phyloP scores from a whole-genome alignment of 768 basidiomycete species.

The Podaxis sp. region DNA sequence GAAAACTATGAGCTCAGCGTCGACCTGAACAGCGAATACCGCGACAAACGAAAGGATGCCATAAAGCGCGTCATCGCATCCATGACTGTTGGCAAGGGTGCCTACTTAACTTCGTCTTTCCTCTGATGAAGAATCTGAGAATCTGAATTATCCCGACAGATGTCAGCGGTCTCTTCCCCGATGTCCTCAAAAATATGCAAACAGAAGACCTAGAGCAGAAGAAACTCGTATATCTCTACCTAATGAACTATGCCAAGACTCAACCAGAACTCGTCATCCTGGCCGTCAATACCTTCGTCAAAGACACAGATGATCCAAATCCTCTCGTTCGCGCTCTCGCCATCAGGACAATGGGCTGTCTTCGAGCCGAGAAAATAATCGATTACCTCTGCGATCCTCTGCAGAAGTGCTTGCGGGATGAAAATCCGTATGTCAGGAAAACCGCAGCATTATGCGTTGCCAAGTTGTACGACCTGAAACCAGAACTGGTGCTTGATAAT shows the following conservation, averaged over 20 bases:
- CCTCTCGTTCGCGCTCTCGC: constrained; percentile 95
- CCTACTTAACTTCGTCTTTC: constrained; percentile 15
- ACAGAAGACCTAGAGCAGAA: constrained; percentile 99
- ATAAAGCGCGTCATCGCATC: constrained; percentile 97
- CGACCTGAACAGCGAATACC: constrained; percentile 96
- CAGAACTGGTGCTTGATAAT: constrained; percentile 90
- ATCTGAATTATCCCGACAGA: constrained; percentile 36
- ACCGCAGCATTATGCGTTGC: constrained; percentile 96
- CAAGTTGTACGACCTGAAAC: constrained; percentile 96
- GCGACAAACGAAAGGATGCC: constrained; percentile 94
- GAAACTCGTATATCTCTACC: constrained; percentile 98
- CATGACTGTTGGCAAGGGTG: constrained; percentile 99
- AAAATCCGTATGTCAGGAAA: constrained; percentile 98
- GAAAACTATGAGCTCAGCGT: constrained; percentile 97
- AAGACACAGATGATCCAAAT: constrained; percentile 95
- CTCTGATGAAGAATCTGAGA: neutral
- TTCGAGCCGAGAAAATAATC: constrained; percentile 98
- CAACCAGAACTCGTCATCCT: constrained; percentile 99
- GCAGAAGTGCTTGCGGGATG: constrained; percentile 87
- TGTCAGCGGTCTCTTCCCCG: constrained; percentile 92
- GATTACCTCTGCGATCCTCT: constrained; percentile 97
- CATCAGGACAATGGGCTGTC: constrained; percentile 96
- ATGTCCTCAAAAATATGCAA: constrained; percentile 99
- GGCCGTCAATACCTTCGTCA: constrained; percentile 98
- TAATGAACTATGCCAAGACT: constrained; percentile 99